Evolutionary conservation across 345 rosid genomes (phyloP), one percentile per base, ranked within the genome.

Genomic region (Euphorbia peplus): DNA sequence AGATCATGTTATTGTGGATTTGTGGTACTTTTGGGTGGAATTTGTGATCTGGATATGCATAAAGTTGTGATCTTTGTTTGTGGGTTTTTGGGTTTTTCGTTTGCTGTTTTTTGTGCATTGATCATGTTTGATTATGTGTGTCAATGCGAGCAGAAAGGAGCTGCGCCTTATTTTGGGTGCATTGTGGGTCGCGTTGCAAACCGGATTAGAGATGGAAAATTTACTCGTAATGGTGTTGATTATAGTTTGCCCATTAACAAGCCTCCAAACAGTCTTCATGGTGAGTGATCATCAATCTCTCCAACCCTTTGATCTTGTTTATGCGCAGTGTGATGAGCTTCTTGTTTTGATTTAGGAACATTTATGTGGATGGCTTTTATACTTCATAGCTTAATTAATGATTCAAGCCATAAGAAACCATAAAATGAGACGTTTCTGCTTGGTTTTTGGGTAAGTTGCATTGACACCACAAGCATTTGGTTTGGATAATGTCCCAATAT

Each of bases 181-280:
- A 91, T 93, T 55, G 97, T 91, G 73, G 97, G 99, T 30, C 86
- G 99, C 61, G 97, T 91, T 8, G 99, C 96, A 1, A 93, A 93
- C 79, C 71, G 95, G 75, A 91, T 93, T 68, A 89, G 79, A 70
- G 85, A 89, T 24, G 99, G 99, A 18, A 95, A 89, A 69, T 91
- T 95, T 63, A 81, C 81, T 59, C 86, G 91, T 0, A 76, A 91
- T 68, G 97, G 97, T 53, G 79, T 80, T 10, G 79, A 87, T 11
- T 87, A 89, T 75, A 72, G 86, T 29, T 76, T 95, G 80, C 90
- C 96, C 7, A 73, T 95, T 68, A 95, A 95, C 87, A 88, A 74
- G 73, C 92, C 95, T 37, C 99, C 99, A 30, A 89, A 89, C 74
- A 91, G 99, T 68, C 93, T 95, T 67, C 99, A 91, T 21, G 99